phyloP scores from a whole-genome alignment of 1,284 basidiomycete genomes.

The Xerocomus amazonicus region DNA sequence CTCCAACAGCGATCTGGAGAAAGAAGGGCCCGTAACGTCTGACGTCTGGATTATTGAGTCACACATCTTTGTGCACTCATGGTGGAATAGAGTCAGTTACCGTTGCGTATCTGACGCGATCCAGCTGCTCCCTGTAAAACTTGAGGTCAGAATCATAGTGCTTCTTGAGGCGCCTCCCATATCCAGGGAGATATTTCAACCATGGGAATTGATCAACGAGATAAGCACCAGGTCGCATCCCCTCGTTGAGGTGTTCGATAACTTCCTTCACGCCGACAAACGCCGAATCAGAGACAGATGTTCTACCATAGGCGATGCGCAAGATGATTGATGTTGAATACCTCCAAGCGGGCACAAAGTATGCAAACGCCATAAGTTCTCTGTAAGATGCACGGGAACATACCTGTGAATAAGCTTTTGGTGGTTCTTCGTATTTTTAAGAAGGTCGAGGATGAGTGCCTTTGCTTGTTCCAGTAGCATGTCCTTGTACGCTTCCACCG shows the following conservation, averaged over 20 bases:
- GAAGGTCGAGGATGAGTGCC: slow-evolving; percentile 37
- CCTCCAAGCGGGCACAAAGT: slow-evolving; percentile 29
- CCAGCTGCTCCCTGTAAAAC: slow-evolving; percentile 50
- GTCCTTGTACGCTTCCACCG: slow-evolving; percentile 33
- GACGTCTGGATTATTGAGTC: slow-evolving; percentile 8
- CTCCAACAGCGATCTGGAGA: slow-evolving; percentile 55
- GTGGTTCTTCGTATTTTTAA: slow-evolving; percentile 35
- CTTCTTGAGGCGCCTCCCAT: slow-evolving; percentile 20
- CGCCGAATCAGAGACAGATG: slow-evolving; percentile 53
- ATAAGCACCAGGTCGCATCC: slow-evolving; percentile 54
- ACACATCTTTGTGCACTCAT: too few species aligned
- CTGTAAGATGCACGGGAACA: neutral
- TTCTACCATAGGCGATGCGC: slow-evolving; percentile 63
- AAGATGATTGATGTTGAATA: slow-evolving; percentile 64
- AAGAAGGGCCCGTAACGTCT: slow-evolving; percentile 43
- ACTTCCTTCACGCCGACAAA: slow-evolving; percentile 51
- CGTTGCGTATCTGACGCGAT: slow-evolving; percentile 42
- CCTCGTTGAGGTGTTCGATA: slow-evolving; percentile 47
- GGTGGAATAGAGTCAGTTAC: slow-evolving; percentile 25
- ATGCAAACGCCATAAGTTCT: too few species aligned
- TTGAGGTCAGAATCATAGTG: slow-evolving; percentile 54
- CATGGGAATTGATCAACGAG: slow-evolving; percentile 58
- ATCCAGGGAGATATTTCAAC: slow-evolving; percentile 40
- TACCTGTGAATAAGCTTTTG: slow-evolving; percentile 31
- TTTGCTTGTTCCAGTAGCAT: slow-evolving; percentile 36